Percentiles rank a stretch among this genome's conserved stretches.
These are phyloP conservation scores for Colletotrichum australisinense DNA, from an alignment of 2,329 filamentous ascomycete species.

Conservation along the genomic window DNA sequence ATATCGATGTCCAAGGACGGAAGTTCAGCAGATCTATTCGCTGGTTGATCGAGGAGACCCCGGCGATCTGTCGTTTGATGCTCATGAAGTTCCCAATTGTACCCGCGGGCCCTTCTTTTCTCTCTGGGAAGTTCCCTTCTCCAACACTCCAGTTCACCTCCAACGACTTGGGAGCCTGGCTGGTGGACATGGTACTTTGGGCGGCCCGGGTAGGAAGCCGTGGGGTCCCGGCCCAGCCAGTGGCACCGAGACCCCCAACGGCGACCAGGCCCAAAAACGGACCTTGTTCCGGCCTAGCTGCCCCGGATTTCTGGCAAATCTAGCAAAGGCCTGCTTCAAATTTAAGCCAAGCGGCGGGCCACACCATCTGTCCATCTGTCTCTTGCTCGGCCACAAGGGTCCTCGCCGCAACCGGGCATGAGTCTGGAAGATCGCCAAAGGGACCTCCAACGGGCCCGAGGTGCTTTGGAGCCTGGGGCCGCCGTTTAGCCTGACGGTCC, in stretches of 20 bases:
- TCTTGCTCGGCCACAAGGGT: constrained; percentile 32
- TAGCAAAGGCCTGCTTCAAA: constrained; percentile 25
- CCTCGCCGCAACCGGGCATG: constrained; percentile 34
- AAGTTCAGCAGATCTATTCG: constrained; percentile 23
- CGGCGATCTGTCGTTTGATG: constrained; percentile 31
- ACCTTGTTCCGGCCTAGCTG: constrained; percentile 30
- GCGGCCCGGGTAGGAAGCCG: constrained; percentile 36
- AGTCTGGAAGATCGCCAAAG: constrained; percentile 35
- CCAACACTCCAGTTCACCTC: constrained; percentile 7
- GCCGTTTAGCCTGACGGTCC: constrained; percentile 23
- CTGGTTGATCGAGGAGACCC: constrained; percentile 21
- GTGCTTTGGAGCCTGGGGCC: constrained; percentile 13
- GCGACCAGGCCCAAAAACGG: constrained; percentile 35
- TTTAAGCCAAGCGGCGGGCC: constrained; percentile 28
- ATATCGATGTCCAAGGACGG: constrained; percentile 31
- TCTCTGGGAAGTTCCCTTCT: constrained; percentile 28
- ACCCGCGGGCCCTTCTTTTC: constrained; percentile 18
- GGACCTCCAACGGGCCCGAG: constrained; percentile 24
- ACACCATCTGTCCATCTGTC: constrained; percentile 21
- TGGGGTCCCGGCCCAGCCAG: constrained; percentile 33
- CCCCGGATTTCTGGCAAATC: constrained; percentile 37
- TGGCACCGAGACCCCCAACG: constrained; percentile 24
- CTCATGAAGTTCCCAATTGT: constrained; percentile 34
- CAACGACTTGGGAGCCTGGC: constrained; percentile 30
- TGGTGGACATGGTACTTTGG: constrained; percentile 24